Conservation (phyloP, 1,139 yeast species). For the Groenewaldozyma sp. region DNA sequence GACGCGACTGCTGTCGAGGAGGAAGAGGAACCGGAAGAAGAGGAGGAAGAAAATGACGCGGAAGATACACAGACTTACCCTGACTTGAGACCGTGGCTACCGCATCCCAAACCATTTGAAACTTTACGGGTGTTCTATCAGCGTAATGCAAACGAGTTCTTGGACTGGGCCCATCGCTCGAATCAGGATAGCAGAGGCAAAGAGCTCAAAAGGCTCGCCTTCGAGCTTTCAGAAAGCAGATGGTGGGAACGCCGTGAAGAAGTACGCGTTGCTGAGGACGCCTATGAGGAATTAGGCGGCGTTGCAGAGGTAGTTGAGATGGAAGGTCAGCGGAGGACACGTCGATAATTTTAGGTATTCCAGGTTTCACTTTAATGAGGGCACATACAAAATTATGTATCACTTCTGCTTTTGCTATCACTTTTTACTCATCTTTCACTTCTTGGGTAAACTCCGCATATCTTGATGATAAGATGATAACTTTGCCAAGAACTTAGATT, state of each 20-base stretch:
- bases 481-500: slow-evolving; percentile 11
- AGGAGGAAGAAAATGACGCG: slow-evolving; percentile 51
- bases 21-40: slow-evolving; percentile 45
- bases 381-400: too few species aligned
- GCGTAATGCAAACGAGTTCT: slow-evolving; percentile 76
- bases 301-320: slow-evolving; percentile 84
- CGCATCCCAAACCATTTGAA: slow-evolving; percentile 96
- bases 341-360: neutral
- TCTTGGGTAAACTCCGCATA: too few species aligned
- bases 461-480: too few species aligned
- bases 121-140: slow-evolving; percentile 70
- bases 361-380: too few species aligned
- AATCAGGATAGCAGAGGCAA: slow-evolving; percentile 79
- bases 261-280: slow-evolving; percentile 79
- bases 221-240: slow-evolving; percentile 85
- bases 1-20: slow-evolving; percentile 36
- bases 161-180: slow-evolving; percentile 80
- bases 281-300: slow-evolving; percentile 82
- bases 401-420: too few species aligned
- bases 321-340: slow-evolving; percentile 6
- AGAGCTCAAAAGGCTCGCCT: slow-evolving; percentile 78
- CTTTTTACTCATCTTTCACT: too few species aligned
- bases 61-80: slow-evolving; percentile 57
- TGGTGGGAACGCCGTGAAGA: slow-evolving; percentile 99
- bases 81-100: slow-evolving; percentile 92